Conservation (phyloP, 31 red algal species). For the Odonthalia washingtoniensis region DNA sequence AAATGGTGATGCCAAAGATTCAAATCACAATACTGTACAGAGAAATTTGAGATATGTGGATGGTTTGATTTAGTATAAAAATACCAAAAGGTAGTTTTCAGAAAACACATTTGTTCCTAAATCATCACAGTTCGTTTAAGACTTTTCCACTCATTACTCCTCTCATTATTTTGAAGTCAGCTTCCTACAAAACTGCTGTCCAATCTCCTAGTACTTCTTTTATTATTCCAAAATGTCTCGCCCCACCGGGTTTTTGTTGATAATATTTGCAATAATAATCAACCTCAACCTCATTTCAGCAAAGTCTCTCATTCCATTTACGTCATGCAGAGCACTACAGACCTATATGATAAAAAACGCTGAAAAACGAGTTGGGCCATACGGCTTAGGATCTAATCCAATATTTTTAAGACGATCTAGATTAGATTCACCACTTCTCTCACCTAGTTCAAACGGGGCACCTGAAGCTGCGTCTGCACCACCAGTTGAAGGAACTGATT, state of each 20-base stretch:
- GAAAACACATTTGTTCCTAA: too few species aligned
- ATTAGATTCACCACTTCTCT: neutral
- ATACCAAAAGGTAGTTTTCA: too few species aligned
- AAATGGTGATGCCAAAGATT: too few species aligned
- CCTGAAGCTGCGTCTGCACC: neutral
- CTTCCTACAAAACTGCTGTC: neutral
- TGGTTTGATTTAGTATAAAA: too few species aligned
- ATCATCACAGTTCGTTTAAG: too few species aligned
- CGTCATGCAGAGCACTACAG: neutral
- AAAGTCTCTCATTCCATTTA: slow-evolving; percentile 6
- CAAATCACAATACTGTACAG: too few species aligned
- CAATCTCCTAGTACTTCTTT: neutral
- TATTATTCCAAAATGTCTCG: neutral
- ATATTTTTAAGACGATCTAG: neutral
- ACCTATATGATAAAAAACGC: slow-evolving; percentile 37
- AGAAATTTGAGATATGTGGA: too few species aligned
- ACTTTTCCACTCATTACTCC: too few species aligned
- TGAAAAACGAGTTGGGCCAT: neutral
- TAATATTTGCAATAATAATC: neutral
- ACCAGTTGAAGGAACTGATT: slow-evolving; percentile 52
- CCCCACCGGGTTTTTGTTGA: neutral
- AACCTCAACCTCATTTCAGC: neutral
- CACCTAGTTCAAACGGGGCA: neutral
- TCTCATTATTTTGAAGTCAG: too few species aligned
- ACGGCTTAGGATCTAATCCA: neutral